Evolutionary conservation across 148 eudicot species (phyloP).

Genomic region (Fagopyrum homotropicum): DNA sequence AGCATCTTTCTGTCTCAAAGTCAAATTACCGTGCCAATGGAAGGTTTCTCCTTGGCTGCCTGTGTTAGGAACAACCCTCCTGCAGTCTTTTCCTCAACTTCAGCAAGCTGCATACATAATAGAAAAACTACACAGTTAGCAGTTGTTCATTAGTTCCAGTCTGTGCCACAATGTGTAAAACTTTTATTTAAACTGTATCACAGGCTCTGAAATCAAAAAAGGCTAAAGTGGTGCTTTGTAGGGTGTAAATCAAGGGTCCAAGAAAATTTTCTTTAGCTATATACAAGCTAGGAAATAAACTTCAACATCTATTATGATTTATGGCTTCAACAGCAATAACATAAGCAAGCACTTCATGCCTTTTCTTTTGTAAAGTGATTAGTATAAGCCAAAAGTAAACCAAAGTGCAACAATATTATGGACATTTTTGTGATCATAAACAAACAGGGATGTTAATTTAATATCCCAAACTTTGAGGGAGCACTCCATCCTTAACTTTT

Average conservation of each 20-base stretch:
- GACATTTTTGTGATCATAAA: background rate
- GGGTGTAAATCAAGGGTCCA: background rate
- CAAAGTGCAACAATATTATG: too few species aligned
- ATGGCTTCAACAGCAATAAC: background rate
- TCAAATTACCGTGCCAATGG: constrained; percentile 5
- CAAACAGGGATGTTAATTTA: background rate
- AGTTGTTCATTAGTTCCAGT: too few species aligned
- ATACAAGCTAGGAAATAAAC: background rate
- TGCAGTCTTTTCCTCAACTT: constrained; percentile 3
- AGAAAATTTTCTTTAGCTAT: background rate
- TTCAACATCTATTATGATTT: background rate
- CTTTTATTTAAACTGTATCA: too few species aligned
- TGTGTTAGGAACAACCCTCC: background rate
- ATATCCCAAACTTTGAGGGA: too few species aligned
- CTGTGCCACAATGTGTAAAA: too few species aligned
- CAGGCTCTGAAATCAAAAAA: too few species aligned
- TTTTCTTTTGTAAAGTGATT: background rate
- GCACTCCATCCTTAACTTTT: too few species aligned
- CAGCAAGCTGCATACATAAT: background rate
- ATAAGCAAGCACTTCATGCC: background rate
- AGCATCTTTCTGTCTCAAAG: background rate
- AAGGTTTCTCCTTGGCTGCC: constrained; percentile 11
- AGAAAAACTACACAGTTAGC: background rate
- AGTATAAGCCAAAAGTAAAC: background rate
- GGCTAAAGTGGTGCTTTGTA: background rate